Conservation (phyloP, 352 stramenopile species). For the Globisporangium paroecandrum region DNA sequence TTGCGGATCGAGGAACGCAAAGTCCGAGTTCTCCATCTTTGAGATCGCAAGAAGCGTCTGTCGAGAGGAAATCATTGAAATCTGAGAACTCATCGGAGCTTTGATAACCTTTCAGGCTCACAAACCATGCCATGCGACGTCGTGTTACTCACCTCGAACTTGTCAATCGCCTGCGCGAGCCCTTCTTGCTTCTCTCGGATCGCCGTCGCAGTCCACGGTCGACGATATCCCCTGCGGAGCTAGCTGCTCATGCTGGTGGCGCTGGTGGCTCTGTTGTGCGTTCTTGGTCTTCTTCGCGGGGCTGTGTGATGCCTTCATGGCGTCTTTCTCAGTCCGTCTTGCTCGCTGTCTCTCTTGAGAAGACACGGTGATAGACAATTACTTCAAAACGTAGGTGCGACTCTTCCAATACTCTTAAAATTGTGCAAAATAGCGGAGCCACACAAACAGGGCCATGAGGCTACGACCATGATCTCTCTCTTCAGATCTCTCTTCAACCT, state of each 20-base stretch:
- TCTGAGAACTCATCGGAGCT: background rate
- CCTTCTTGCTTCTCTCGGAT: constrained; percentile 14
- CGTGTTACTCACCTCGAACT: constrained; percentile 34
- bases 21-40: constrained; percentile 37
- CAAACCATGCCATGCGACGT: background rate
- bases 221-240: background rate
- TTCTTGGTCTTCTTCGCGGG: constrained; percentile 1
- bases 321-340: background rate
- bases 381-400: background rate
- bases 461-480: background rate
- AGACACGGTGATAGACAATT: background rate
- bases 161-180: constrained; percentile 31
- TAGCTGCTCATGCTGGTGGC: background rate
- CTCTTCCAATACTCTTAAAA: constrained; percentile 5
- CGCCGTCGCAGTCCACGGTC: background rate
- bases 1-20: constrained; percentile 33
- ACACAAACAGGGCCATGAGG: background rate
- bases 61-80: background rate
- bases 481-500: background rate
- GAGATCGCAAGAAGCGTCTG: constrained; percentile 37
- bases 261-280: background rate
- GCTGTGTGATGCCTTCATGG: constrained; percentile 2
- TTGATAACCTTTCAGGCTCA: background rate
- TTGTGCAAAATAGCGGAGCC: background rate
- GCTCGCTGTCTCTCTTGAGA: background rate